Base-by-base conservation (phyloP, 2,329 filamentous ascomycete species). In the Claviceps fusiformis region DNA sequence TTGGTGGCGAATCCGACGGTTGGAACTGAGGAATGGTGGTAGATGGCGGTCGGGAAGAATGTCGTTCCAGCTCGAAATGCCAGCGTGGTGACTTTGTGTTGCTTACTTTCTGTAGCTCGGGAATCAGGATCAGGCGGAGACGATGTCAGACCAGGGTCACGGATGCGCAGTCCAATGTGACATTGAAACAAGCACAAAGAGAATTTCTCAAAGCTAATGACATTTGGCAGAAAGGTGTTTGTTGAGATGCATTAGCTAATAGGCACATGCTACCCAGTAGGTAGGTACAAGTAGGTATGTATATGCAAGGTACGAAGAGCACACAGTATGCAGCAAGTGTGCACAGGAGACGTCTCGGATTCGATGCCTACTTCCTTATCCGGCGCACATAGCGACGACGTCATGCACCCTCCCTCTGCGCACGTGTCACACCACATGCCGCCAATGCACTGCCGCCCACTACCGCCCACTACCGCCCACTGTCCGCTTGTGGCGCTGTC, bases 71-170 rank as follows among this genome's bases (percentile, higher is more conserved):
- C 19, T 46, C 54, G 56, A 31, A 43, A 54, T 54, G 56, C 52
- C 58, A 59, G 53, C 54, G 52, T 57, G 54, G 51, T 52, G 39
- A 53, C 45, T 45, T 27, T 44, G 9, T 47, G 47, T 47, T 17
- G 55, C 55, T 52, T 52, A 51, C 31, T 39, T 27, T 27, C 35
- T 53, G 50, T 45, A 39, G 54, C 50, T 50, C 54, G 24, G 44
- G 27, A 24, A 29, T 50, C 54, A 31, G 44, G 27, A 24, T 41
- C 39, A 44, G 50, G 50, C 43, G 27, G 17, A 24, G 33, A 35
- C 6, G 8, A 24, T 35, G 39, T 33, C 9, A 33, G 24, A 24
- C 24, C 24, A 24, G 24, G 24, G 17, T 8, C 9, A 37, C 24
- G 7, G 19, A 11, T 39, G 43, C 17, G 45, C 33, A 17, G 29